A percentile compares a stretch with the other conserved stretches of the same genome.
phyloP scores from a whole-genome alignment of 148 eudicot species.

The Vaccinium corymbosum region DNA sequence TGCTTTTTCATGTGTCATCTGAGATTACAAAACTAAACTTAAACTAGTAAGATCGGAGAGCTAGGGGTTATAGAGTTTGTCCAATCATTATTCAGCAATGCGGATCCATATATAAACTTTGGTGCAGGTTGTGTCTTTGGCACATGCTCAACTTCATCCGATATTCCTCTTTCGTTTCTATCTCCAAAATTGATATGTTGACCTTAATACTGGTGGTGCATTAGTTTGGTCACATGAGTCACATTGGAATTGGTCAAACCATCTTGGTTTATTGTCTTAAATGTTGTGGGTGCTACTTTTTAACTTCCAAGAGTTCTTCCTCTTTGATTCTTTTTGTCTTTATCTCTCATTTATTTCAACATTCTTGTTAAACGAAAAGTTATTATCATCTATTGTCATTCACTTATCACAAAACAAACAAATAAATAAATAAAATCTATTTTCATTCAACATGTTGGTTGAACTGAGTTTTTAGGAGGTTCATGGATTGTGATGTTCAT shows the following conservation, averaged over 20 bases:
- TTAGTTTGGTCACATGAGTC: background rate
- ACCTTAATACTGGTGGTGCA: conserved; percentile 1
- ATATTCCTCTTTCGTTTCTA: background rate
- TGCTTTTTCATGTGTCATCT: background rate
- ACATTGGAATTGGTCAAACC: background rate
- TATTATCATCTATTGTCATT: background rate
- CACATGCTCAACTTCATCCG: background rate
- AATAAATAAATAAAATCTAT: background rate
- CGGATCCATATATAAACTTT: background rate
- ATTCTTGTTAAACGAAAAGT: background rate
- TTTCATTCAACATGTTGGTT: background rate
- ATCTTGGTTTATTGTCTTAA: background rate
- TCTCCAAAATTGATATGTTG: background rate
- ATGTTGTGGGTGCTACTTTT: background rate
- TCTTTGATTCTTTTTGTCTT: background rate
- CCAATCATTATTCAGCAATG: background rate
- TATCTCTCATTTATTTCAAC: background rate
- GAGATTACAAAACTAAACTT: background rate
- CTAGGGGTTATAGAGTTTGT: background rate
- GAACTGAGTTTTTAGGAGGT: background rate
- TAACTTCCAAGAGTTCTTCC: background rate
- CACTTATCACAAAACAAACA: too few species aligned
- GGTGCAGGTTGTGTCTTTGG: background rate
- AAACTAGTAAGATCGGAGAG: background rate
- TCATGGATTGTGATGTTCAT: conserved; percentile 9